phyloP scores from a whole-genome alignment of 2,329 filamentous ascomycete genomes.

The Phaeomoniella chlamydospora region DNA sequence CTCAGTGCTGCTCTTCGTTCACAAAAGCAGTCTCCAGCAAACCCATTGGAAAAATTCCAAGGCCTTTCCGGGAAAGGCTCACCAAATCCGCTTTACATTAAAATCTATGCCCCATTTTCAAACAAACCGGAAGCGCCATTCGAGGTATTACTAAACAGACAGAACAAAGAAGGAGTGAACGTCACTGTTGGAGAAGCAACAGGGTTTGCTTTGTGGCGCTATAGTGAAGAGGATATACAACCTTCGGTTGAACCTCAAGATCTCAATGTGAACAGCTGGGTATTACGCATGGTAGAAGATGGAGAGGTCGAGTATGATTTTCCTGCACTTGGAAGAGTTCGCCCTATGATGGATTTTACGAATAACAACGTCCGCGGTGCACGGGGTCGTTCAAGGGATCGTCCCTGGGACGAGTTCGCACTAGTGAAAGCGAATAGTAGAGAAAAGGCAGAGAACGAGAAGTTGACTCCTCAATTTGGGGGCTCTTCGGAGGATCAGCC shows the following conservation, averaged over 20 bases:
- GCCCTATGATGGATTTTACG: slow-evolving; percentile 48
- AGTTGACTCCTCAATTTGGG: slow-evolving; percentile 36
- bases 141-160: slow-evolving; percentile 41
- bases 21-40: slow-evolving; percentile 40
- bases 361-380: slow-evolving; percentile 51
- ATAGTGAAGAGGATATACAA: slow-evolving; percentile 41
- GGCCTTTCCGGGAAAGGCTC: slow-evolving; percentile 46
- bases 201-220: slow-evolving; percentile 47
- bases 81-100: slow-evolving; percentile 45
- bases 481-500: slow-evolving; percentile 16
- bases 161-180: slow-evolving; percentile 36
- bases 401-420: slow-evolving; percentile 53
- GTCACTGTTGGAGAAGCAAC: slow-evolving; percentile 50
- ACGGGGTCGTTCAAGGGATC: slow-evolving; percentile 43
- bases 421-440: slow-evolving; percentile 43
- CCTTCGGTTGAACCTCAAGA: slow-evolving; percentile 37
- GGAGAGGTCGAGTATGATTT: slow-evolving; percentile 55
- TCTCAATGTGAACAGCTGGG: slow-evolving; percentile 48
- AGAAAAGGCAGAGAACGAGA: slow-evolving; percentile 44
- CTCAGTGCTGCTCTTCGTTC: slow-evolving; percentile 44
- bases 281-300: slow-evolving; percentile 53
- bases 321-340: slow-evolving; percentile 40
- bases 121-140: slow-evolving; percentile 39
- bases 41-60: slow-evolving; percentile 47
- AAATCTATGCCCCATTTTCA: slow-evolving; percentile 48